These are phyloP conservation scores for Theileria annulata DNA, from an alignment of 169 alveolate species.

Conservation along the genomic window DNA sequence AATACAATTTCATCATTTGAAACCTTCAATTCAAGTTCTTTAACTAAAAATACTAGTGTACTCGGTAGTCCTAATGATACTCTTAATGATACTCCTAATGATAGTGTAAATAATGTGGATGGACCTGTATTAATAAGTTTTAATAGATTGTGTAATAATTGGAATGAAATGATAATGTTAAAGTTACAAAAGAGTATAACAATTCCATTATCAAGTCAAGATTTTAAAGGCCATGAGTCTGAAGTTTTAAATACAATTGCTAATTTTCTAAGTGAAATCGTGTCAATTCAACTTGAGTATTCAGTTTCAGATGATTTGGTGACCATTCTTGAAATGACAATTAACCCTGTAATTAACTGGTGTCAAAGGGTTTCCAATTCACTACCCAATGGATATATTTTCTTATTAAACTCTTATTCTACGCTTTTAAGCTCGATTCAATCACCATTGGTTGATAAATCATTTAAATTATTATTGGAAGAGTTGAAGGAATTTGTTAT, in stretches of 20 bases:
- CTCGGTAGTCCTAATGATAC: no score
- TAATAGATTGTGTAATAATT: neutral
- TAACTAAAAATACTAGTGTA: no score
- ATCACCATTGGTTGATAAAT: neutral
- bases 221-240: neutral
- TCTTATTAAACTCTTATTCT: neutral
- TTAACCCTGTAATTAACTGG: constrained; percentile 6
- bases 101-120: no score
- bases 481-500: neutral
- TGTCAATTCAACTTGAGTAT: constrained; percentile 16
- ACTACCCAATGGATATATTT: neutral
- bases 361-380: neutral
- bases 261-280: constrained; percentile 1
- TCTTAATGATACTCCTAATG: no score
- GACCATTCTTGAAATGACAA: neutral
- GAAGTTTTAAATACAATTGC: neutral
- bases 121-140: neutral
- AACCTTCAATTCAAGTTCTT: neutral
- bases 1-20: neutral
- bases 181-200: neutral
- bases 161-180: constrained; percentile 5
- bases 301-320: constrained; percentile 1
- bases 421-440: neutral
- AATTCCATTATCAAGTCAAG: neutral
- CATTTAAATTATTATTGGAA: neutral